Conservation (phyloP, 805 yeast species). For the Candida quercuum region DNA sequence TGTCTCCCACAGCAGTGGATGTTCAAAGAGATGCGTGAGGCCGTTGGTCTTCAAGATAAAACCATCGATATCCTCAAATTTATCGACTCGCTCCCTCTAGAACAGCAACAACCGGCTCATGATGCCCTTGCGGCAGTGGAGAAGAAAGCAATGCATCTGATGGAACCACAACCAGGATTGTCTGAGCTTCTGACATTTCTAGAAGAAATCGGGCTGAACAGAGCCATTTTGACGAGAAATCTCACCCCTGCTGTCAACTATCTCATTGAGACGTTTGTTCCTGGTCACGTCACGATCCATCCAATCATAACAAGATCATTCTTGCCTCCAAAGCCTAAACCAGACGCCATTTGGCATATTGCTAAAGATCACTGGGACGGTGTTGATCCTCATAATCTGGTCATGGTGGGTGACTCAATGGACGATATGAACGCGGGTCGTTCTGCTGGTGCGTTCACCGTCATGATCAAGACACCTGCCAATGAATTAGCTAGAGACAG, state of each 20-base stretch:
- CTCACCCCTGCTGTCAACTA: constrained; percentile 47
- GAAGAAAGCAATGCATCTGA: constrained; percentile 53
- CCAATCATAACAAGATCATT: constrained; percentile 61
- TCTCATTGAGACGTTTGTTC: constrained; percentile 39
- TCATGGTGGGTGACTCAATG: constrained; percentile 72
- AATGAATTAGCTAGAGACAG: constrained; percentile 39
- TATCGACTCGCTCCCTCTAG: constrained; percentile 37
- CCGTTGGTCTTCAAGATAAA: constrained; percentile 42
- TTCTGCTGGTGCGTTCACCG: constrained; percentile 56
- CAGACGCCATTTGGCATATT: constrained; percentile 56
- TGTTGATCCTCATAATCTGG: constrained; percentile 36
- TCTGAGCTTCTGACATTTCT: constrained; percentile 9
- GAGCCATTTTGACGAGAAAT: constrained; percentile 63
- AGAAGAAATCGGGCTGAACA: constrained; percentile 26
- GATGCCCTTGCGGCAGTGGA: constrained; percentile 47
- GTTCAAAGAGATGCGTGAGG: constrained; percentile 55
- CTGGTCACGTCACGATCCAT: constrained; percentile 33
- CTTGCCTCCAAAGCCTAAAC: constrained; percentile 64
- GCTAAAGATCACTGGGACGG: constrained; percentile 39
- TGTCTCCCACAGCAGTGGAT: constrained; percentile 60
- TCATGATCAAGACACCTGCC: constrained; percentile 46
- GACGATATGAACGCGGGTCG: constrained; percentile 66
- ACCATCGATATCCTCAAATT: constrained; percentile 48
- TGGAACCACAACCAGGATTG: constrained; percentile 31
- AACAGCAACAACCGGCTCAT: constrained; percentile 38